Evolutionary conservation across 352 stramenopile genomes (phyloP).

Genomic region (Saprolegnia diclina): DNA sequence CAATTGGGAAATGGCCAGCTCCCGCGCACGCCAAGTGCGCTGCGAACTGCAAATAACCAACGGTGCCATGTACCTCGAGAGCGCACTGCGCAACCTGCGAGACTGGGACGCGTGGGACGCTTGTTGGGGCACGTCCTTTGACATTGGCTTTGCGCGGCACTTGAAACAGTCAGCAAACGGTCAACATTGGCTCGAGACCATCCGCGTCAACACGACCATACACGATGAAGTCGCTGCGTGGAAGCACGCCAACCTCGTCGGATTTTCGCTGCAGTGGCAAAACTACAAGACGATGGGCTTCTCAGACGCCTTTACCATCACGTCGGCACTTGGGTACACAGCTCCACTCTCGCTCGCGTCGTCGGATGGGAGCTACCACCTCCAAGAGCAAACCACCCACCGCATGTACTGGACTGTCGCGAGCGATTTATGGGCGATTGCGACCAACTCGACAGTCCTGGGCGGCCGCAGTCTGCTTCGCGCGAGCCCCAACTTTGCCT

Average conservation of each 20-base stretch:
- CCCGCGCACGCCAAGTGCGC: not conserved
- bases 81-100: not conserved
- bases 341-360: not conserved
- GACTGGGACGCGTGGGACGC: not conserved
- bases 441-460: not conserved
- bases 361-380: not conserved
- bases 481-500: not conserved
- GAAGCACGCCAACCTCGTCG: not conserved
- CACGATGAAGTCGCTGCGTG: not conserved
- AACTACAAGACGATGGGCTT: slow-evolving; percentile 19
- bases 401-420: slow-evolving; percentile 13
- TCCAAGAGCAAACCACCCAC: not conserved
- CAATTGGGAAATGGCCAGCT: slow-evolving; percentile 6
- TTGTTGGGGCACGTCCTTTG: slow-evolving; percentile 17
- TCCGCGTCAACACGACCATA: not conserved
- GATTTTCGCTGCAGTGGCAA: slow-evolving; percentile 15
- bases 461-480: not conserved
- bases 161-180: not conserved
- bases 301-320: not conserved
- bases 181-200: not conserved
- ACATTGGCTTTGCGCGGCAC: slow-evolving; percentile 9
- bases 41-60: slow-evolving; percentile 3
- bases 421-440: not conserved
- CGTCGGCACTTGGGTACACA: not conserved
- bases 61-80: slow-evolving; percentile 19